phyloP scores from a whole-genome alignment of 2,329 filamentous ascomycete species.

The Sporothrix luriei region DNA sequence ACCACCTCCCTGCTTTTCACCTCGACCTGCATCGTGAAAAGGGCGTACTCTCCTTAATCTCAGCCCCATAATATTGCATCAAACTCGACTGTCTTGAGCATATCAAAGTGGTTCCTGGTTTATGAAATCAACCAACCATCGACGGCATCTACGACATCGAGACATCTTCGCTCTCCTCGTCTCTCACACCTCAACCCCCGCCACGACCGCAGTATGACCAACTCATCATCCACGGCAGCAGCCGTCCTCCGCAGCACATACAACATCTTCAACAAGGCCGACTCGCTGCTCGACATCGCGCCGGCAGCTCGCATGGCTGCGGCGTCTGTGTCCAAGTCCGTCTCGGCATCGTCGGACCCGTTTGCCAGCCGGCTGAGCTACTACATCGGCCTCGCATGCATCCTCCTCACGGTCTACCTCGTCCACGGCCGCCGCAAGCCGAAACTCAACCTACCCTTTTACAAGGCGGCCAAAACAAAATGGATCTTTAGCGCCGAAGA shows the following conservation, averaged over 20 bases:
- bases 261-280: constrained; percentile 36
- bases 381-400: constrained; percentile 47
- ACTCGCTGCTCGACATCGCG: constrained; percentile 38
- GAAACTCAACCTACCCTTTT: constrained; percentile 48
- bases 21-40: constrained; percentile 16
- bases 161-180: not conserved
- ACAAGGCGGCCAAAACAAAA: constrained; percentile 52
- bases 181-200: not conserved
- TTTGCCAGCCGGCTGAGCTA: constrained; percentile 44
- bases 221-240: constrained; percentile 35
- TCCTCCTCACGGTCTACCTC: constrained; percentile 47
- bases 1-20: constrained; percentile 2
- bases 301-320: constrained; percentile 39
- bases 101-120: not conserved
- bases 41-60: constrained; percentile 14
- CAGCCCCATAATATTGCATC: not conserved
- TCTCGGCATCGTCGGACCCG: constrained; percentile 24
- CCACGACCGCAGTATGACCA: constrained; percentile 34
- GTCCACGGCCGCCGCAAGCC: constrained; percentile 43
- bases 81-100: not conserved
- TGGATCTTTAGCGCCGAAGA: constrained; percentile 57
- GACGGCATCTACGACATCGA: not conserved
- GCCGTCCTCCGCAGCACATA: constrained; percentile 34
- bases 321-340: constrained; percentile 32
- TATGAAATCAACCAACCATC: too few relatives aligned